Base-by-base conservation (phyloP, 2,329 filamentous ascomycete genomes). In the Beauveria rudraprayagi region DNA sequence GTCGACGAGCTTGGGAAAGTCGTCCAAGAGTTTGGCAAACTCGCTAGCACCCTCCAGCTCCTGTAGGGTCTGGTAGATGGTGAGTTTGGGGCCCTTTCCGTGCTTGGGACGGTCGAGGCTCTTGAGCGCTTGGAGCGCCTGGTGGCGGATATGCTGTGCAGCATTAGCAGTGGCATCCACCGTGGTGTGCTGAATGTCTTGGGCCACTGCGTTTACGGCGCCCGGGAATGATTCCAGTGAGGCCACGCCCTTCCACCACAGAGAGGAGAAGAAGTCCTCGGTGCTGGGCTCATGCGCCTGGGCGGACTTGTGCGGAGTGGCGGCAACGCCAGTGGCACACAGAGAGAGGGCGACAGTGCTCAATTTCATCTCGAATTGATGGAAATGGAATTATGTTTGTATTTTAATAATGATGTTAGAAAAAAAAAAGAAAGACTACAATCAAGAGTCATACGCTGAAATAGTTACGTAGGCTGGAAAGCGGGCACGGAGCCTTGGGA, bases 41-140 rank as follows among this genome's bases (percentile, higher is more conserved):
- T 87, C 89, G 54, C 84, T 89, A 1, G 90, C 92, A 74, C 90
- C 83, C 68, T 92, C 89, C 76, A 83, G 88, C 67, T 82, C 77
- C n/a, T 83, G 78, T 72, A 96, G 90, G 63, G 92, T 76, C 73
- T 96, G 79, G 74, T 92, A 96, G 50, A 96, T 83, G 22, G 91
- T 95, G 70, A 81, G 75, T 70, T 91, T 88, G 6, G 83, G 48
- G 5, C 11, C 34, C 8, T 56, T 51, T 56, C 26, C 34, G 37
- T 61, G 50, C 24, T 51, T 40, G 48, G 56, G 28, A 11, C 48
- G 47, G 24, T 61, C 54, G 3, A 64, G 61, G 24, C 62, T 62
- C 10, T 50, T 26, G 19, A 63, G 50, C 17, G 58, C 55, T 48
- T 59, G 17, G n/a, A 41, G 17, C 28, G 57, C 61, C 57, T 57